A percentile compares a stretch with the other conserved stretches of the same genome.
Evolutionary conservation across 306 rosid species (phyloP).

Genomic region (Cucumis cinereus): DNA sequence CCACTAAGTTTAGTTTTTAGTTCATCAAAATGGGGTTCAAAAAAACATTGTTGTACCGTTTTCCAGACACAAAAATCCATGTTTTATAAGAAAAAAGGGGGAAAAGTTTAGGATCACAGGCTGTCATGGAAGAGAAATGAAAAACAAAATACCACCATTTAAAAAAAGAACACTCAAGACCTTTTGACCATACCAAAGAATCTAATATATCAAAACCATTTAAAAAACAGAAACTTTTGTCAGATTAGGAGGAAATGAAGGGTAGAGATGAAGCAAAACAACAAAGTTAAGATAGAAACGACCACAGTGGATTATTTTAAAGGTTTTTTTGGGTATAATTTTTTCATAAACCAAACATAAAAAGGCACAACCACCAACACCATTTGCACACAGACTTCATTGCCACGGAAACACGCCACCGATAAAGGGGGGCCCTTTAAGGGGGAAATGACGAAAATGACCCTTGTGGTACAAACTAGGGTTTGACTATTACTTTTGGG

Average conservation of each 20-base stretch:
- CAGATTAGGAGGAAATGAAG: background rate
- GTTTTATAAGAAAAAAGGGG: background rate
- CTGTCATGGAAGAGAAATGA: constrained; percentile 19
- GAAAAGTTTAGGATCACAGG: constrained; percentile 12
- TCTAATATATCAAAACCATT: background rate
- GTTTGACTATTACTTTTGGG: constrained; percentile 11
- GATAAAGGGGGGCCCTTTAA: constrained; percentile 11
- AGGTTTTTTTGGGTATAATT: background rate
- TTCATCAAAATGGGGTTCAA: background rate
- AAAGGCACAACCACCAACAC: constrained; percentile 46
- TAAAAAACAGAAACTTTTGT: background rate
- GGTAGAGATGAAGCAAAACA: background rate
- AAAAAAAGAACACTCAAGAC: background rate
- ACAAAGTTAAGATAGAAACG: constrained; percentile 5
- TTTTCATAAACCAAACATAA: background rate
- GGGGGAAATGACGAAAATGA: constrained; percentile 16
- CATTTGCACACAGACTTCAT: constrained; percentile 25
- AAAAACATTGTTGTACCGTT: background rate
- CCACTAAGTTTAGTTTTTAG: background rate
- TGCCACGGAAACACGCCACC: constrained; percentile 85
- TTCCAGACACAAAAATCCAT: background rate
- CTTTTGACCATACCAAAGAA: constrained; percentile 3
- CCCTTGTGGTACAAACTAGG: background rate
- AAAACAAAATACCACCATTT: constrained; percentile 9
- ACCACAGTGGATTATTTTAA: constrained; percentile 7